Evolutionary conservation across 768 basidiomycete genomes (phyloP).

Genomic region (Suillus lakei): DNA sequence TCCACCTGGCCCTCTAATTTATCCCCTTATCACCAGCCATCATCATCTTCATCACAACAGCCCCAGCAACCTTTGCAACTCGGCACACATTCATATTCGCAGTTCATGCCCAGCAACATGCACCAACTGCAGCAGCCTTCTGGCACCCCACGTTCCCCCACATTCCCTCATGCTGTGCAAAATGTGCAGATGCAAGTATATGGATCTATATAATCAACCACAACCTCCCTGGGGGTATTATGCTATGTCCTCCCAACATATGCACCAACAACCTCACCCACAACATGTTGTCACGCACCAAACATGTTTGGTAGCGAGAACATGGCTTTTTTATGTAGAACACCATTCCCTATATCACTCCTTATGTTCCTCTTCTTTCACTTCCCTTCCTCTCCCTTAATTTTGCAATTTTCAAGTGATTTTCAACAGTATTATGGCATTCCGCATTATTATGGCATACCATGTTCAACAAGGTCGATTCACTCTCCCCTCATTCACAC

Average conservation of each 20-base stretch:
- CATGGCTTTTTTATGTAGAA: no score
- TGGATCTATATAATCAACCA: conserved; percentile 55
- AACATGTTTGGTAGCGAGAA: no score
- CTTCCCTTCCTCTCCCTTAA: no score
- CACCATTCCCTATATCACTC: no score
- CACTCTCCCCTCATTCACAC: no score
- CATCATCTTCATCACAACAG: conserved; percentile 34
- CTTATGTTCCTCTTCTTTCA: no score
- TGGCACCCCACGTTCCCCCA: conserved; percentile 68
- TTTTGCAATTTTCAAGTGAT: no score
- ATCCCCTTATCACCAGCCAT: conserved; percentile 52
- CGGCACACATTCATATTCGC: conserved; percentile 47
- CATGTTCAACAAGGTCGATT: no score
- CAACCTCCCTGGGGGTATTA: conserved; percentile 41
- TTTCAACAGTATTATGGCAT: no score
- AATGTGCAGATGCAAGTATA: conserved; percentile 46
- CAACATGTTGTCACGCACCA: no score
- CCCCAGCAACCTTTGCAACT: conserved; percentile 44
- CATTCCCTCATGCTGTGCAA: conserved; percentile 62
- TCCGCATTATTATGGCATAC: no score
- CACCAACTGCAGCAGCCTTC: conserved; percentile 47
- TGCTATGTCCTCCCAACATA: conserved; percentile 32
- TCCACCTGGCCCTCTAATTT: conserved; percentile 57
- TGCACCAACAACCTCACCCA: conserved; percentile 49
- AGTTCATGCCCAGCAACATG: conserved; percentile 54